Base-by-base conservation (phyloP, 192 early-diverging fungal species). In the Backusella tuberculispora region DNA sequence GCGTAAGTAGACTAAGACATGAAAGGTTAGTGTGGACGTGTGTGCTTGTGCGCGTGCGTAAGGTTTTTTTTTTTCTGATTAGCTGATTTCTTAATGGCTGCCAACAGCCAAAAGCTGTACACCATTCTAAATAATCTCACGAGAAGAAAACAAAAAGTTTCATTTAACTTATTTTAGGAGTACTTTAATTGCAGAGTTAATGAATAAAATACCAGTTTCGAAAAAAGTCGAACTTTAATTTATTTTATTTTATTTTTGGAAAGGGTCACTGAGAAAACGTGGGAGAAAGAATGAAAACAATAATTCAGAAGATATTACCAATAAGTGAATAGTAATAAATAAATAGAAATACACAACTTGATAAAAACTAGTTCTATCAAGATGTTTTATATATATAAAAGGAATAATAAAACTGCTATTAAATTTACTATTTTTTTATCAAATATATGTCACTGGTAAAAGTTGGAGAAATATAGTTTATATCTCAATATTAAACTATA, bases 111-210 rank as follows among this genome's bases (percentile, higher is more conserved):
- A 24, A 60, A 8, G 4, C 19, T 10, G 3, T 60, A 6, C 53
- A 60, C 53, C 9, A 24, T 12, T 21, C 21, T 26, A 17, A 60
- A 26, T 24, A 60, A 60, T 60, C 26, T 60, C 21, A 60, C 21
- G 53, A 60, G 29, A 60, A 60, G 53, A 60, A 60, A 60, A 26
- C 26, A 60, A 24, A 24, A 60, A 9, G 21, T 12, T 26, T 26
- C 53, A 60, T 24, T 60, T 60, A 60, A 60, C 21, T 60, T 60
- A 26, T 26, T 60, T 60, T 60, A 60, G 53, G 53, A 12, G 53
- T 24, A 60, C 24, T 60, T 24, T 60, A 60, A 60, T 60, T 60
- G 21, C 10, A 9, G 19, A 53, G 50, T 24, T 53, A 21, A 60
- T 60, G 19, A 60, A 9, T 10, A 56, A 56, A 24, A 21, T 56